A percentile compares a stretch with the other conserved stretches of the same genome.
These are phyloP conservation scores for Aureobasidium sp. DNA, from an alignment of 2,329 filamentous ascomycete species.

Conservation along the genomic window DNA sequence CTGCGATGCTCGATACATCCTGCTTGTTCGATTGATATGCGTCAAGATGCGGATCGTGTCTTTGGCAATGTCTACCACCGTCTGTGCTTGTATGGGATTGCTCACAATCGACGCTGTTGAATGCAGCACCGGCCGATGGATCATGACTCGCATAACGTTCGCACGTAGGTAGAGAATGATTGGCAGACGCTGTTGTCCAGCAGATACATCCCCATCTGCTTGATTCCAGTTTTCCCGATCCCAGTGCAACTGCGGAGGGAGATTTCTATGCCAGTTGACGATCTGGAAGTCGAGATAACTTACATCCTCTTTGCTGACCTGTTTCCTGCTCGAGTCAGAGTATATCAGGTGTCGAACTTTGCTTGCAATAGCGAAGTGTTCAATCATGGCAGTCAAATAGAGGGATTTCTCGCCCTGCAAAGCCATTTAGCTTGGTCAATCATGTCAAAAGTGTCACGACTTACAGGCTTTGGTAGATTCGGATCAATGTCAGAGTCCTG, in stretches of 20 bases:
- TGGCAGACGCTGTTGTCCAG: slow-evolving; percentile 60
- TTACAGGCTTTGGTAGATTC: slow-evolving; percentile 67
- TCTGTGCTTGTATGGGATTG: slow-evolving; percentile 64
- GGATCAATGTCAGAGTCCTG: slow-evolving; percentile 82
- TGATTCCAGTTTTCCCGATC: slow-evolving; percentile 23
- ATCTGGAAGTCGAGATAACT: slow-evolving; percentile 75
- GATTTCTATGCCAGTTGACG: slow-evolving; percentile 72
- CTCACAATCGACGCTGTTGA: slow-evolving; percentile 74
- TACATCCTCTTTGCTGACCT: slow-evolving; percentile 65
- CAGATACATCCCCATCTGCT: slow-evolving; percentile 29
- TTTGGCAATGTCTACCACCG: slow-evolving; percentile 64
- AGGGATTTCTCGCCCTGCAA: slow-evolving; percentile 42
- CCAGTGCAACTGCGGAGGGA: slow-evolving; percentile 58
- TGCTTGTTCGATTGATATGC: slow-evolving; percentile 61
- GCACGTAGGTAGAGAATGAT: slow-evolving; percentile 78
- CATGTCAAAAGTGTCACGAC: slow-evolving; percentile 9
- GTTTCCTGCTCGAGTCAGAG: slow-evolving; percentile 27
- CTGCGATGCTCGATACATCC: slow-evolving; percentile 63
- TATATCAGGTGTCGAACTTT: slow-evolving; percentile 80
- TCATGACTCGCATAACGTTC: slow-evolving; percentile 83
- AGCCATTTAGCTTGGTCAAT: background rate
- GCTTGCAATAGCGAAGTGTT: slow-evolving; percentile 72
- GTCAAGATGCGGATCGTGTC: slow-evolving; percentile 66
- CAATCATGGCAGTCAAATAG: slow-evolving; percentile 76
- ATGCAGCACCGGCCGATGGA: slow-evolving; percentile 81